Conservation (phyloP, 305 asterid species). For the Fraxinus sp. region DNA sequence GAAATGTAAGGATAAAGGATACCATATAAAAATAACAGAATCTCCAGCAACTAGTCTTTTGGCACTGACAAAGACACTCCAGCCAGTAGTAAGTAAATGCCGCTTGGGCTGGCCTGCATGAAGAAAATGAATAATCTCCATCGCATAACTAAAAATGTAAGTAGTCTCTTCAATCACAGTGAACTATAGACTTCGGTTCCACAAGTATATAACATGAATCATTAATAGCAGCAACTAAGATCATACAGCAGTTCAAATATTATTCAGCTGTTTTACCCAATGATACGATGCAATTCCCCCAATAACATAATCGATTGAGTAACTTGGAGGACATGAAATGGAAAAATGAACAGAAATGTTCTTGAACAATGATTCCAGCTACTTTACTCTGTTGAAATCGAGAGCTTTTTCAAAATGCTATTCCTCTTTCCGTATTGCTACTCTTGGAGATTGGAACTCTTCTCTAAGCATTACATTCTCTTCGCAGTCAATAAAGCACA, state of each 20-base stretch:
- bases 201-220: conserved; percentile 7
- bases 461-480: not conserved
- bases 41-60: conserved; percentile 95
- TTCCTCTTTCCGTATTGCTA: not conserved
- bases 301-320: not conserved
- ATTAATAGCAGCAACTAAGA: not conserved
- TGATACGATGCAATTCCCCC: not conserved
- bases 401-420: not conserved
- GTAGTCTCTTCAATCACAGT: not conserved
- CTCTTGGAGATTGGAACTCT: not conserved
- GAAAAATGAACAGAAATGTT: not conserved
- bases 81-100: conserved; percentile 94
- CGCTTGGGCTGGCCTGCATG: conserved; percentile 94
- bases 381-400: not conserved
- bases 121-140: not conserved
- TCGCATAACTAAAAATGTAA: conserved; percentile 6
- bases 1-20: conserved; percentile 23
- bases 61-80: conserved; percentile 98
- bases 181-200: not conserved
- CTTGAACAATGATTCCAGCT: not conserved
- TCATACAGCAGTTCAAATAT: not conserved
- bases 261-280: not conserved
- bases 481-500: not conserved
- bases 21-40: conserved; percentile 94
- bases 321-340: not conserved